Percentiles rank a stretch among this genome's conserved stretches.
phyloP scores from a whole-genome alignment of 1,284 basidiomycete species.

The Mycena citricolor region DNA sequence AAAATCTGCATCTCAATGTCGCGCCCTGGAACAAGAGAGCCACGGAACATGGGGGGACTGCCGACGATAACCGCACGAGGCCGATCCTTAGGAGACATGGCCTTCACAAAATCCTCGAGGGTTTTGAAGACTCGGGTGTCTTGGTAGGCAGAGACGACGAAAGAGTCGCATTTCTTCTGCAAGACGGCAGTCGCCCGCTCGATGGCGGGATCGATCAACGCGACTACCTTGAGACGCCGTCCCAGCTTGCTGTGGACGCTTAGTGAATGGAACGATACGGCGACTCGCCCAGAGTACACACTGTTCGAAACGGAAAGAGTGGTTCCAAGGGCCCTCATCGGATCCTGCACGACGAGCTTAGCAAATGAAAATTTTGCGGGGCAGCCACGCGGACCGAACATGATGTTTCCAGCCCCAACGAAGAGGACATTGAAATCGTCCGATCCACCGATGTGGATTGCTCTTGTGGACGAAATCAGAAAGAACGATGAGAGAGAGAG shows the following conservation, averaged over 20 bases:
- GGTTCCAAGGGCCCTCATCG: constrained; percentile 88
- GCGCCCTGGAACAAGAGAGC: constrained; percentile 72
- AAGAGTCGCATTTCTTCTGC: constrained; percentile 89
- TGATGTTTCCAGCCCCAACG: constrained; percentile 91
- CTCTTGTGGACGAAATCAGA: constrained; percentile 36
- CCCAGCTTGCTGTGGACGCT: constrained; percentile 79
- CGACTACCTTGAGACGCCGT: constrained; percentile 92
- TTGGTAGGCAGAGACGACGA: constrained; percentile 92
- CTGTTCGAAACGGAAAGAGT: constrained; percentile 94
- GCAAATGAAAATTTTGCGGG: constrained; percentile 7
- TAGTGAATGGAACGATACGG: constrained; percentile 22
- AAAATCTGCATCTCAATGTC: constrained; percentile 92
- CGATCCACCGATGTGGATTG: constrained; percentile 52
- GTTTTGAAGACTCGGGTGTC: constrained; percentile 87
- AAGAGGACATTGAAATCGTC: constrained; percentile 89
- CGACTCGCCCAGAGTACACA: constrained; percentile 34
- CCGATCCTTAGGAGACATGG: constrained; percentile 58
- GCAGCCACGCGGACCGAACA: constrained; percentile 79
- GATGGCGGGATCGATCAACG: constrained; percentile 88
- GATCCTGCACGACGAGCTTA: constrained; percentile 52
- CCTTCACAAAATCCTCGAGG: constrained; percentile 84
- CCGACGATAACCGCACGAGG: constrained; percentile 87
- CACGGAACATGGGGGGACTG: constrained; percentile 92
- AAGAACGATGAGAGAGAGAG: constrained; percentile 17
- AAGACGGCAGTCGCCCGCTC: constrained; percentile 83